A percentile compares a stretch with the other conserved stretches of the same genome.
Conservation (phyloP, 352 stramenopile genomes). For the Globisporangium parvum region DNA sequence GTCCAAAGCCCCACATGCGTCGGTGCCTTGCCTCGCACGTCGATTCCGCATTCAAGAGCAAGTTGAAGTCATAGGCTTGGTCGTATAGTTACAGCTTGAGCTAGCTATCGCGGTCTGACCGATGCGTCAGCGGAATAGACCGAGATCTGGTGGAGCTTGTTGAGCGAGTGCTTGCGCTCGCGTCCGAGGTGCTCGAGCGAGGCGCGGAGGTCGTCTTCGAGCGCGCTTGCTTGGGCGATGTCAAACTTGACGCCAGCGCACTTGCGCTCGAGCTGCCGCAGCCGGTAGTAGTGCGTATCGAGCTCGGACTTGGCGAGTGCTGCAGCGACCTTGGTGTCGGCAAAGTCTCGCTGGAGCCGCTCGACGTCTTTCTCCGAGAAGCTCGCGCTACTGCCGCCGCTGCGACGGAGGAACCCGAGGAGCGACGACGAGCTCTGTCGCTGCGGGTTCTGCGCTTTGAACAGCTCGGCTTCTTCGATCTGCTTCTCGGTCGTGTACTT, state of each 20-base stretch:
- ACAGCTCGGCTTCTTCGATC: conserved; percentile 52
- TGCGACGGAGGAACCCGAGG: conserved; percentile 14
- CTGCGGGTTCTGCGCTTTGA: conserved; percentile 30
- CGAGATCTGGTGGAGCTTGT: conserved; percentile 58
- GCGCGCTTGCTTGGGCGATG: conserved; percentile 47
- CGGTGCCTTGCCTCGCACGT: background rate
- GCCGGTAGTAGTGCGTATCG: conserved; percentile 51
- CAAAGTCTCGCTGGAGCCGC: conserved; percentile 54
- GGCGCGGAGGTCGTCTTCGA: conserved; percentile 59
- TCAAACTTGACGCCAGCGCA: conserved; percentile 55
- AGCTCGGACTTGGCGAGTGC: conserved; percentile 52
- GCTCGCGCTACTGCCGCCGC: conserved; percentile 10
- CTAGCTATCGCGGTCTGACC: background rate
- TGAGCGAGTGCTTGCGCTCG: conserved; percentile 37
- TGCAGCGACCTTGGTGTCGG: conserved; percentile 54
- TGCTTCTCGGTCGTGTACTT: conserved; percentile 66
- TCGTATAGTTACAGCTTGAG: no score
- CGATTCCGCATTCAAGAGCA: conserved; percentile 7
- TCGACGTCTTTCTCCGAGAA: conserved; percentile 53
- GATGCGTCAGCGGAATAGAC: conserved; percentile 31
- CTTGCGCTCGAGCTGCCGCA: conserved; percentile 56
- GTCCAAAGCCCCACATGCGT: conserved; percentile 8
- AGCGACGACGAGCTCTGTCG: conserved; percentile 19
- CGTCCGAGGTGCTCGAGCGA: conserved; percentile 43
- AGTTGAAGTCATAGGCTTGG: conserved; percentile 16